Conservation (phyloP, 1,284 basidiomycete genomes). For the Wolfiporia cocos region DNA sequence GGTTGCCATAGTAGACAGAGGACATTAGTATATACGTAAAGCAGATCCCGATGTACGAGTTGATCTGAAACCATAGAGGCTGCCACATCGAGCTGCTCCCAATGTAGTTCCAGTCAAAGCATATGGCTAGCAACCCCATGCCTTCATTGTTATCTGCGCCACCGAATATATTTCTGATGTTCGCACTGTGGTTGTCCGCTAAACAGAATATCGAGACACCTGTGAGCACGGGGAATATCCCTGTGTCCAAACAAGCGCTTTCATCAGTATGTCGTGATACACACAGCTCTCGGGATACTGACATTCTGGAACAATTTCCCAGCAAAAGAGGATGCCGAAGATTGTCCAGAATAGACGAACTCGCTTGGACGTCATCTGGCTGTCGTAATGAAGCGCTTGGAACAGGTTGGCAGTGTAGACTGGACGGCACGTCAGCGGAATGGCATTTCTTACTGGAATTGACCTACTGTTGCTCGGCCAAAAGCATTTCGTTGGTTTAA, state of each 20-base stretch:
- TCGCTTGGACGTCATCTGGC: slow-evolving; percentile 35
- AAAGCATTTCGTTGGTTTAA: slow-evolving; percentile 29
- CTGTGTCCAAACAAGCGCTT: slow-evolving; percentile 1
- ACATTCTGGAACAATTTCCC: slow-evolving; percentile 36
- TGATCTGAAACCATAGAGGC: slow-evolving; percentile 31
- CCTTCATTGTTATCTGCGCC: slow-evolving; percentile 40
- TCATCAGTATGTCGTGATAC: no score
- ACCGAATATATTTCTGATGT: slow-evolving; percentile 56
- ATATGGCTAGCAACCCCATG: slow-evolving; percentile 42
- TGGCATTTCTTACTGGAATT: background rate
- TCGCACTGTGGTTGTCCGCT: slow-evolving; percentile 42
- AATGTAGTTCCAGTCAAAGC: slow-evolving; percentile 56
- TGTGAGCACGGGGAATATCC: slow-evolving; percentile 32
- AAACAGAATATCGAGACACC: slow-evolving; percentile 57
- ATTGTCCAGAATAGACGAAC: slow-evolving; percentile 54
- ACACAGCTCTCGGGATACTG: slow-evolving; percentile 27
- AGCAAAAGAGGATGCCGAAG: slow-evolving; percentile 41
- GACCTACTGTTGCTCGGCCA: slow-evolving; percentile 14
- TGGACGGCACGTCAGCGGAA: background rate
- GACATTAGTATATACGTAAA: slow-evolving; percentile 18
- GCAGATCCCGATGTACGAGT: slow-evolving; percentile 25
- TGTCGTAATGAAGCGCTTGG: slow-evolving; percentile 48
- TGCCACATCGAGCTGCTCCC: slow-evolving; percentile 38
- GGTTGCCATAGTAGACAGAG: slow-evolving; percentile 21
- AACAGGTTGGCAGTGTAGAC: slow-evolving; percentile 37